Base-by-base conservation (phyloP, 768 basidiomycete species). In the Rhizopogon salebrosus region DNA sequence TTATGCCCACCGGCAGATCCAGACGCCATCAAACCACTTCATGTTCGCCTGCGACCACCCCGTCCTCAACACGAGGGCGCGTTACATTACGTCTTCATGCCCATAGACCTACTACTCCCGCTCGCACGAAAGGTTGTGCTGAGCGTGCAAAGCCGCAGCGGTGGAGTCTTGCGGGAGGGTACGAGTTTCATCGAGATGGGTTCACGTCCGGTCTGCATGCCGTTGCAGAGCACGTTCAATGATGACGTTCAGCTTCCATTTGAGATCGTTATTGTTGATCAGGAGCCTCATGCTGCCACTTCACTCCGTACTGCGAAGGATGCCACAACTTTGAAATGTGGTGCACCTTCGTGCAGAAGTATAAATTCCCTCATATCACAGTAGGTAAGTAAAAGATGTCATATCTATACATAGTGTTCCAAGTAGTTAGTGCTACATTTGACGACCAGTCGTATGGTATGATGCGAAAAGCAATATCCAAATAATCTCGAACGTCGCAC, bases 131-230 rank as follows among this genome's bases (percentile, higher is more conserved):
- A 63, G 8, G 70, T 72, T 23, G 76, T 89, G 63, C 62, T 64
- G 45, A 63, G 61, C 14, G 89, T 89, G 51, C 87, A 90, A 67
- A 79, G 80, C 59, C n/a, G 27, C 13, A 75, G 60, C 41, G 76
- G 84, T 8, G 77, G 78, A 4, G 77, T 89, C 57, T 76, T 83
- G 7, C 86, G 73, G 75, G 83, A 41, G 80, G 80, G 52, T 89
- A 88, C 59, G 88, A 87, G 16, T 89, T 91, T 74, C 88, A 92
- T 68, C 87, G 90, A 68, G 89, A 89, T 61, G 87, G 84, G 2
- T 89, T 89, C 63, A 68, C 77, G 2, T 69, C 73, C 1, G 77
- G 76, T 7, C 60, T 78, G 31, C 64, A 65, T 42, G 71, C 66
- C 10, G 70, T 64, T 3, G 72, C 55, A 5, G 56, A 60, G 10